These are phyloP conservation scores for Obelidium mucronatum DNA, from an alignment of 192 early-diverging fungal species.

Conservation along the genomic window DNA sequence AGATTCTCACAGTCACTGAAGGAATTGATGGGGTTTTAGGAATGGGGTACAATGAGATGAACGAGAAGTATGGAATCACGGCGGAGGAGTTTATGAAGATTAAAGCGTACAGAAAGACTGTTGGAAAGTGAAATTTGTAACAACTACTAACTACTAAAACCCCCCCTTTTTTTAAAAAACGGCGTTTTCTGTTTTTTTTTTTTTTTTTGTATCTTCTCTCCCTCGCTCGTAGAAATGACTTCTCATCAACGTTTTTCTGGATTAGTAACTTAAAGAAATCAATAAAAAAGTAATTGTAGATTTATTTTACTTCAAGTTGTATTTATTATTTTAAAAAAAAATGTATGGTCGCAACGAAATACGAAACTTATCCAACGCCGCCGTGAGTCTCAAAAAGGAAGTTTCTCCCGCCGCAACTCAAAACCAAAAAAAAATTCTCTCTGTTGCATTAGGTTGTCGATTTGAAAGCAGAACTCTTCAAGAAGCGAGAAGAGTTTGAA, in stretches of 20 bases:
- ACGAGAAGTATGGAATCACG: conserved; percentile 18
- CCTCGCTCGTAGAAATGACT: too few species aligned
- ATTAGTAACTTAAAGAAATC: background rate
- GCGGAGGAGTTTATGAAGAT: conserved; percentile 24
- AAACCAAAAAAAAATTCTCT: too few species aligned
- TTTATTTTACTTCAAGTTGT: too few species aligned
- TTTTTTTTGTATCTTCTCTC: too few species aligned
- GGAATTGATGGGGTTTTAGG: conserved; percentile 2
- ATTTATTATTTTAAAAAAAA: background rate
- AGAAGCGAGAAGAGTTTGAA: conserved; percentile 41
- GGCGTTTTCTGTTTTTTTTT: too few species aligned
- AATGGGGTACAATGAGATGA: conserved; percentile 10
- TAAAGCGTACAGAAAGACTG: conserved; percentile 20
- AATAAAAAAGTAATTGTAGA: too few species aligned
- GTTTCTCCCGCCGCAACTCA: background rate
- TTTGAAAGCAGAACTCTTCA: conserved; percentile 56
- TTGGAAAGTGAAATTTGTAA: background rate
- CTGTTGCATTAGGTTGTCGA: conserved; percentile 54
- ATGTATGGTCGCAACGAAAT: background rate
- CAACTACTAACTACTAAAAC: too few species aligned
- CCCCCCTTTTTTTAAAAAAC: too few species aligned
- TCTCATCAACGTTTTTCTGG: too few species aligned
- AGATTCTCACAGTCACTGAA: conserved; percentile 11
- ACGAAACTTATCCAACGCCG: background rate
- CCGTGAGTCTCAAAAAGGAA: background rate